Percentiles rank a stretch among this genome's conserved stretches.
Evolutionary conservation across 1,284 basidiomycete species (phyloP).

Genomic region (Leccinum variabile): DNA sequence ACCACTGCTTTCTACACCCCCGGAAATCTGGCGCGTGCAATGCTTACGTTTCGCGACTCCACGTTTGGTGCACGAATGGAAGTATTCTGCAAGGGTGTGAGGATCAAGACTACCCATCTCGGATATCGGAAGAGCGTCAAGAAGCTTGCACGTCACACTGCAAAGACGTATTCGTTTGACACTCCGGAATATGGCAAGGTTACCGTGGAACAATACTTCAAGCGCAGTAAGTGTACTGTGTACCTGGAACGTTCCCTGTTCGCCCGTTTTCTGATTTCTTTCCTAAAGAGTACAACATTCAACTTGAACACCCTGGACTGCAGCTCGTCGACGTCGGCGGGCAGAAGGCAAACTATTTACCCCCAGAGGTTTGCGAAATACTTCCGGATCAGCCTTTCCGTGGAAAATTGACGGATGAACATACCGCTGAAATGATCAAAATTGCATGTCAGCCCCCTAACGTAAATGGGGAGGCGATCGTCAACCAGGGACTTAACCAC

Average conservation of each 20-base stretch:
- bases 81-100: conserved; percentile 60
- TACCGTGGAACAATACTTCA: conserved; percentile 68
- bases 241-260: neutral
- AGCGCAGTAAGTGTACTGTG: conserved; percentile 51
- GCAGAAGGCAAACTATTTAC: conserved; percentile 56
- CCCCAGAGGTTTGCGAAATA: conserved; percentile 72
- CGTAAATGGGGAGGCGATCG: conserved; percentile 63
- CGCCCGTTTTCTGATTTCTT: neutral
- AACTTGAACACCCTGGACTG: conserved; percentile 52
- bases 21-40: conserved; percentile 62
- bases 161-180: conserved; percentile 57
- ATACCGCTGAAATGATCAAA: conserved; percentile 71
- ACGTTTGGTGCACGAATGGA: conserved; percentile 56
- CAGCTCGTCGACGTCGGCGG: conserved; percentile 73
- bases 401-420: conserved; percentile 70
- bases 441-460: conserved; percentile 71
- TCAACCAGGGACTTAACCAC: conserved; percentile 54
- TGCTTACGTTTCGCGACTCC: conserved; percentile 52
- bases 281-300: conserved; percentile 59
- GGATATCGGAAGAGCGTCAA: conserved; percentile 70
- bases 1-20: conserved; percentile 76
- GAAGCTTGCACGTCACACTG: conserved; percentile 45
- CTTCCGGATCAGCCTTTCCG: conserved; percentile 70
- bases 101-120: conserved; percentile 63
- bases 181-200: conserved; percentile 53